Base-by-base conservation (phyloP, 163 green algal genomes). In the Scenedesmus sp. region DNA sequence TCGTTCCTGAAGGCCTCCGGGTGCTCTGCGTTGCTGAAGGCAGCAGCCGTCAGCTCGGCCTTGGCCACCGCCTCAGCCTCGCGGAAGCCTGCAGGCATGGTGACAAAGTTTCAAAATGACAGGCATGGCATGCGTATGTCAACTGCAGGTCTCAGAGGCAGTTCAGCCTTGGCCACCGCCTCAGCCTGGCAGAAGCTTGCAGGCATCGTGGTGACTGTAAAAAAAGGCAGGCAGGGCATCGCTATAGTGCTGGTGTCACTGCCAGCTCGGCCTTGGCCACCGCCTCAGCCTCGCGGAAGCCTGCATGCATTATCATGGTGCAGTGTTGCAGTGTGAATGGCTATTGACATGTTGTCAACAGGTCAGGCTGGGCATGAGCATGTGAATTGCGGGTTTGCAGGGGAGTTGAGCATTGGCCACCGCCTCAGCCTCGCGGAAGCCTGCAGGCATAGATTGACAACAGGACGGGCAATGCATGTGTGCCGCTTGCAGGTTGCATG, bases 251-350 rank as follows among this genome's bases (percentile, higher is more conserved):
- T 46, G 34, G 34, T 46, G 0, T 46, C 34, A 46, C 89, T 87
- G 98, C 95, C 56, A 99, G 94, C 34, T 94, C 94, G 18, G 93
- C 66, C 79, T 91, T 91, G 84, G 85, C 90, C 20, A 93, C 90
- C 18, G 64, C 18, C 93, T 92, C 56, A 96, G 98, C 98, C 91
- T 98, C 96, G 10, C 98, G 93, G 95, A 97, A 99, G 1, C 98
- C 97, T 98, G 95, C 59, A 56, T 16, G 9, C 26, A 20, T 26
- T 54, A 56, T 46, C 34, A 46, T 46, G 0, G 34, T 46, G 34
- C 34, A 46, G 34, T 46, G 34, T 46, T 46, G 34, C 34, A 46
- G 34, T 46, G 34, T 46, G 34, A 46, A 46, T 46, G 34, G 34
- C 34, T 46, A 46, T 46, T 3, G 52, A 20, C 23, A 54, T 9